Percentiles rank a stretch among this genome's conserved stretches.
These are phyloP conservation scores for Kwoniella mangroviensis DNA, from an alignment of 768 basidiomycete genomes.

Conservation along the genomic window DNA sequence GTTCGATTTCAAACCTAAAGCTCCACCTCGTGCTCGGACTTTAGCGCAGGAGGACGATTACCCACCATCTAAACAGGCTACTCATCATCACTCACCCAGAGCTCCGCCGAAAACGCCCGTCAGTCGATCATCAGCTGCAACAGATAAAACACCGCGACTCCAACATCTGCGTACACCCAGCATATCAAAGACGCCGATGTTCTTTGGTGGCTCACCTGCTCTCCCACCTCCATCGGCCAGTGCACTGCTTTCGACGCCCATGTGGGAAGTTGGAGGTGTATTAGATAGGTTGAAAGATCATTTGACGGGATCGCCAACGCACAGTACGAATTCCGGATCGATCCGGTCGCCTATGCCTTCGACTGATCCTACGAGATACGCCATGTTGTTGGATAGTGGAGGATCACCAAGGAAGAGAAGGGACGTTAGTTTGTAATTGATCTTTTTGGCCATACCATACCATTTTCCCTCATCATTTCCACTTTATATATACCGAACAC, in stretches of 20 bases:
- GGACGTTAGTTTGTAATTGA: constrained; percentile 21
- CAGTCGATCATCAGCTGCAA: constrained; percentile 38
- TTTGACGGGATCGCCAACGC: constrained; percentile 29
- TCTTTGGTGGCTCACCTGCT: constrained; percentile 31
- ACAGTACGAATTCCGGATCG: constrained; percentile 7
- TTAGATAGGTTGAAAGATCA: constrained; percentile 33
- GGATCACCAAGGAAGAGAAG: constrained; percentile 28
- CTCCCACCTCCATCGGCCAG: constrained; percentile 29
- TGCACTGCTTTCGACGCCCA: constrained; percentile 32
- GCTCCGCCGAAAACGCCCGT: constrained; percentile 51
- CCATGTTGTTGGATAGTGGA: constrained; percentile 33
- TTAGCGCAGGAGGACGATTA: constrained; percentile 35
- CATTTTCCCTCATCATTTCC: neutral
- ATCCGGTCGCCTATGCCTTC: constrained; percentile 30
- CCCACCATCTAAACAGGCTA: constrained; percentile 1
- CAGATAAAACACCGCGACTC: constrained; percentile 29
- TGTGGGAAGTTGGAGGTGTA: constrained; percentile 37
- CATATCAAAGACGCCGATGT: constrained; percentile 28
- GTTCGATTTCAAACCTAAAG: constrained; percentile 47
- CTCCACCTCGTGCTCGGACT: neutral
- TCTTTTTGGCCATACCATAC: neutral
- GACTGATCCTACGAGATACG: constrained; percentile 35
- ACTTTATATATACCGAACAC: neutral
- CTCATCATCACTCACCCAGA: constrained; percentile 18
- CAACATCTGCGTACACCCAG: constrained; percentile 19